A percentile compares a stretch with the other conserved stretches of the same genome.
Conservation (phyloP, 371 early-diverging fungal species). For the Phascolomyces articulosus region DNA sequence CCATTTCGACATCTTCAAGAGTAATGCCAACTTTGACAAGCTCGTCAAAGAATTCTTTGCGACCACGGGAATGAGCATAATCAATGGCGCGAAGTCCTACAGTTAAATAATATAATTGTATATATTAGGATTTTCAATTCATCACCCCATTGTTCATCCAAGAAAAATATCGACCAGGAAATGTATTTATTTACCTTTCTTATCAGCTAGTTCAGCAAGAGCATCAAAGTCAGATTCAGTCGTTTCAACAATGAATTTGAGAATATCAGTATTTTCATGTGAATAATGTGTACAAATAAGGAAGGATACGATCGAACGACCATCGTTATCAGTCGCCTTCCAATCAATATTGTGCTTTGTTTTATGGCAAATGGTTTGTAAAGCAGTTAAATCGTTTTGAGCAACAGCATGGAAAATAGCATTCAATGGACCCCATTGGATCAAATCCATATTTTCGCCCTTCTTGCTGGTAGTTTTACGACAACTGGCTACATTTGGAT, state of each 20-base stretch:
- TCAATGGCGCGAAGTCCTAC: constrained; percentile 28
- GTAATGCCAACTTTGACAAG: constrained; percentile 18
- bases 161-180: too few species aligned
- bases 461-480: constrained; percentile 7
- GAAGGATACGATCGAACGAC: constrained; percentile 41
- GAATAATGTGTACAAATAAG: constrained; percentile 32
- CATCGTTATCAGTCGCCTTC: constrained; percentile 36
- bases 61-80: constrained; percentile 22
- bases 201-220: constrained; percentile 16
- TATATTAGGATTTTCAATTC: too few species aligned
- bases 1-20: background rate
- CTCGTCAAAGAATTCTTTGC: constrained; percentile 18
- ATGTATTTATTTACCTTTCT: constrained; percentile 38
- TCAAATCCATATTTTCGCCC: constrained; percentile 6
- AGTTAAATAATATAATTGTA: background rate
- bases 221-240: background rate
- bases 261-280: constrained; percentile 39
- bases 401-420: constrained; percentile 47
- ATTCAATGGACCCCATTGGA: constrained; percentile 25
- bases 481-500: constrained; percentile 44
- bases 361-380: constrained; percentile 17
- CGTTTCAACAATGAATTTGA: constrained; percentile 23
- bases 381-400: constrained; percentile 28
- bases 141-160: too few species aligned
- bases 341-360: constrained; percentile 25